These are phyloP conservation scores for Barnettozyma salicaria DNA, from an alignment of 805 yeast genomes.

Conservation along the genomic window DNA sequence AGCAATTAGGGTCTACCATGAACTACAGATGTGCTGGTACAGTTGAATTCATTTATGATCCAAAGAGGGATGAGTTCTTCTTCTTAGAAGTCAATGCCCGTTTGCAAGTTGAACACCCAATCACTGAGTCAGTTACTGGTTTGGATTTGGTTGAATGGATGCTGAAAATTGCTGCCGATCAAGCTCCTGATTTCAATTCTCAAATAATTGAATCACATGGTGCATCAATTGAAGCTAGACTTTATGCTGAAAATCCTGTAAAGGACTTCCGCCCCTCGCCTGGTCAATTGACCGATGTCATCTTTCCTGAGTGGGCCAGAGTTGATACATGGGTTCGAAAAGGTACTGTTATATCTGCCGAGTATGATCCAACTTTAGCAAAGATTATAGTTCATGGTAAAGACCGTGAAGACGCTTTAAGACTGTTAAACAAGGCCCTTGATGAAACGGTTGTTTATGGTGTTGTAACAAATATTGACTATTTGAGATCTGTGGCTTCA, in stretches of 20 bases:
- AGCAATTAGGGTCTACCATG: conserved; percentile 72
- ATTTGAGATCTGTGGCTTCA: conserved; percentile 76
- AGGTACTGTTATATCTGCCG: conserved; percentile 85
- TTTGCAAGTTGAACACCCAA: conserved; percentile 96
- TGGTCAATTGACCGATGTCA: conserved; percentile 81
- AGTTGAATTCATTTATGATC: conserved; percentile 91
- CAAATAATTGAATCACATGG: conserved; percentile 61
- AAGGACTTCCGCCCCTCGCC: conserved; percentile 95
- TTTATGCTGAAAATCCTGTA: conserved; percentile 95
- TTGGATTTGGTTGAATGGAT: conserved; percentile 96
- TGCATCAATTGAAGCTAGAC: conserved; percentile 93
- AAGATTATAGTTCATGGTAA: conserved; percentile 93
- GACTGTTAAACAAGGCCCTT: conserved; percentile 71
- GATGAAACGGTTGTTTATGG: conserved; percentile 86
- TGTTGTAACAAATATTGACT: conserved; percentile 84
- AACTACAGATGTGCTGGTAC: conserved; percentile 97
- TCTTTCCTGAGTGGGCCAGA: conserved; percentile 87
- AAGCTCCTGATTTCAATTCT: conserved; percentile 67
- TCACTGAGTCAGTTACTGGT: conserved; percentile 93
- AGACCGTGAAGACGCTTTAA: conserved; percentile 80
- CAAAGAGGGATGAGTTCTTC: conserved; percentile 80
- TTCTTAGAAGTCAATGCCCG: conserved; percentile 95
- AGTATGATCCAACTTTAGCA: conserved; percentile 94
- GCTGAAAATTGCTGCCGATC: conserved; percentile 86
- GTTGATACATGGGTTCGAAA: conserved; percentile 90